Evolutionary conservation across 495 filamentous ascomycete species (phyloP).

Genomic region (Neurospora sp.): DNA sequence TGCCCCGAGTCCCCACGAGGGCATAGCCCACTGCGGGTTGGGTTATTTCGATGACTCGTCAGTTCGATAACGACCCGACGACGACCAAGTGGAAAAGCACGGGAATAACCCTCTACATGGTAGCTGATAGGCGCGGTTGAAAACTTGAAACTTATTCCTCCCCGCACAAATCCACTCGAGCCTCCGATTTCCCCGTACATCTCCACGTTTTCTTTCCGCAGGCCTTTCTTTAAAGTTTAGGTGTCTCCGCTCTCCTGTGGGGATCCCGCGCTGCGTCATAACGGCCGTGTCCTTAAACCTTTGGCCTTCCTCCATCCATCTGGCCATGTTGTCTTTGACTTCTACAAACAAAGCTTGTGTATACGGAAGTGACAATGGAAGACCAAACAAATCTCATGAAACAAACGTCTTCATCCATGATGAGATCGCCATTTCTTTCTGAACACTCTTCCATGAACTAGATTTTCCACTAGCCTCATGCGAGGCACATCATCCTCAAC

Average conservation of each 20-base stretch:
- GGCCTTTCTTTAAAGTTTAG: neutral
- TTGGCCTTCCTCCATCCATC: neutral
- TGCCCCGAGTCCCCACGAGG: neutral
- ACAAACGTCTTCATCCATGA: neutral
- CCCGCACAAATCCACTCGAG: neutral
- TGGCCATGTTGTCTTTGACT: neutral
- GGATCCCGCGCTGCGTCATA: neutral
- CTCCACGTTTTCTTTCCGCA: neutral
- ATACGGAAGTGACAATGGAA: neutral
- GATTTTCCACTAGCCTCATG: neutral
- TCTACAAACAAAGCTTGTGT: neutral
- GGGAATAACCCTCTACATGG: neutral
- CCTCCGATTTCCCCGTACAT: neutral
- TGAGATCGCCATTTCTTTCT: neutral
- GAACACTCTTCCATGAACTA: neutral
- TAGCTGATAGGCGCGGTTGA: neutral
- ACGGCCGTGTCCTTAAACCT: neutral
- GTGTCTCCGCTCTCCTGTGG: neutral
- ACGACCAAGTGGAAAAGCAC: neutral
- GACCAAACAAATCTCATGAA: neutral
- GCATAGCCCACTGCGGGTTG: neutral
- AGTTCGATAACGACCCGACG: neutral
- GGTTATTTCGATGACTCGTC: neutral
- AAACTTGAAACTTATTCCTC: neutral
- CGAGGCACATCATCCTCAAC: neutral